Base-by-base conservation (phyloP, 768 basidiomycete species). In the Lactifluus echinatus region DNA sequence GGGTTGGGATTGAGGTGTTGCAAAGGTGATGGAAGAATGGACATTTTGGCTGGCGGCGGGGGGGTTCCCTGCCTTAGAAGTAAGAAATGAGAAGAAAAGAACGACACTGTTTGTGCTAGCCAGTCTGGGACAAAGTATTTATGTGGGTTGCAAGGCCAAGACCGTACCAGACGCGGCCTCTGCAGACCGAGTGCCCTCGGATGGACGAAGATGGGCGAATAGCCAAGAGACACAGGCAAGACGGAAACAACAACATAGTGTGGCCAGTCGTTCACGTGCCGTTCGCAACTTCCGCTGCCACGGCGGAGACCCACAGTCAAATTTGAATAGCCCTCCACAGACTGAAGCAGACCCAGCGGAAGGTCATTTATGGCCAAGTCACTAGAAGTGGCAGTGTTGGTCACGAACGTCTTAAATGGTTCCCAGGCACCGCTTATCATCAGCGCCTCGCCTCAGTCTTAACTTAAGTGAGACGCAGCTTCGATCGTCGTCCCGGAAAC, bases 1-100 rank as follows among this genome's bases (percentile, higher is more conserved):
- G 80, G 74, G 58, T 76, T 71, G 53, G 74, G 57, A 4, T 33
- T 21, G 34, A 10, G 39, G 15, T 26, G 43, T 21, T 44, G 59
- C 15, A 34, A 42, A 45, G 15, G 15, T 17, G 52, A 53, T 53
- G 59, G 28, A 7, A 26, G 23, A 15, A 53, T 44, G 4, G 52
- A 44, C 58, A 59, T 59, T 7, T 45, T 26, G 47, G 34, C 19
- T 3, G 10, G 21, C 26, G 33, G 46, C 15, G 51, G 19, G 51
- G 8, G n/a, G 31, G 40, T 29, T 31, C 33, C 26, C 28, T 24
- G 33, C 33, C 40, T 36, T 33, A 24, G 26, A 36, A 19, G 37
- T 17, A 24, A 23, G 40, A 29, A 33, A 39, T 23, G 42, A 40
- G 36, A 10, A 10, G 31, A 10, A 53, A 26, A n/a, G 36, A 47